Percentiles rank a stretch among this genome's conserved stretches.
phyloP scores from a whole-genome alignment of 495 filamentous ascomycete genomes.

The Umbilicaria muhlenbergii region DNA sequence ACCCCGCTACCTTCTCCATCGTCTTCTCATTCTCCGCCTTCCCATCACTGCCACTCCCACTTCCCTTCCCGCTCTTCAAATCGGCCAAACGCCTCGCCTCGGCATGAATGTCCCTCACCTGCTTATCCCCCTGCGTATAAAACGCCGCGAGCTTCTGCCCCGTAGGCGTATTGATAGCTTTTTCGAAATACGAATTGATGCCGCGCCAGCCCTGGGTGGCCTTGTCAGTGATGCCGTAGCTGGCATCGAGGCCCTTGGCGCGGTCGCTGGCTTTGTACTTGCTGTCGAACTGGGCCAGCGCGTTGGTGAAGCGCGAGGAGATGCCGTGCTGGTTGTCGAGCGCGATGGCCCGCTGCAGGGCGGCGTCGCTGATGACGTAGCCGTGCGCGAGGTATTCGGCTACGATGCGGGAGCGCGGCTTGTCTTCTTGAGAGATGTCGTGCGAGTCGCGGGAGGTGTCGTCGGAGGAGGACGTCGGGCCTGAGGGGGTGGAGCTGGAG shows the following conservation, averaged over 20 bases:
- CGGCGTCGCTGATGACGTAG: slow-evolving; percentile 73
- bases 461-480: slow-evolving; percentile 26
- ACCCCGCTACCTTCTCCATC: slow-evolving; percentile 11
- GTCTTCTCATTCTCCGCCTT: slow-evolving; percentile 21
- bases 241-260: slow-evolving; percentile 58
- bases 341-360: slow-evolving; percentile 68
- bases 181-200: slow-evolving; percentile 75
- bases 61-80: slow-evolving; percentile 57
- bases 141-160: slow-evolving; percentile 75
- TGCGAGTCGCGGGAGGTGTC: slow-evolving; percentile 39
- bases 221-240: slow-evolving; percentile 54
- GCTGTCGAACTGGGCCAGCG: slow-evolving; percentile 59
- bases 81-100: slow-evolving; percentile 81
- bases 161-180: slow-evolving; percentile 69
- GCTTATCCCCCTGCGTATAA: slow-evolving; percentile 65
- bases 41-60: slow-evolving; percentile 18
- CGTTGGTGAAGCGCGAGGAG: slow-evolving; percentile 54
- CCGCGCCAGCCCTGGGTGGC: slow-evolving; percentile 49
- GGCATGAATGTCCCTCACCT: slow-evolving; percentile 80
- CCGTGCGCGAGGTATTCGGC: slow-evolving; percentile 94
- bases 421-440: slow-evolving; percentile 81
- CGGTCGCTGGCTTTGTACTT: slow-evolving; percentile 70
- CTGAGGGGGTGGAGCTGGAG: slow-evolving; percentile 49
- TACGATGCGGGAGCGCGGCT: slow-evolving; percentile 79
- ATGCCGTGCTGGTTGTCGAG: slow-evolving; percentile 87